Conservation (phyloP, 306 rosid species). For the Clitoria ternatea region DNA sequence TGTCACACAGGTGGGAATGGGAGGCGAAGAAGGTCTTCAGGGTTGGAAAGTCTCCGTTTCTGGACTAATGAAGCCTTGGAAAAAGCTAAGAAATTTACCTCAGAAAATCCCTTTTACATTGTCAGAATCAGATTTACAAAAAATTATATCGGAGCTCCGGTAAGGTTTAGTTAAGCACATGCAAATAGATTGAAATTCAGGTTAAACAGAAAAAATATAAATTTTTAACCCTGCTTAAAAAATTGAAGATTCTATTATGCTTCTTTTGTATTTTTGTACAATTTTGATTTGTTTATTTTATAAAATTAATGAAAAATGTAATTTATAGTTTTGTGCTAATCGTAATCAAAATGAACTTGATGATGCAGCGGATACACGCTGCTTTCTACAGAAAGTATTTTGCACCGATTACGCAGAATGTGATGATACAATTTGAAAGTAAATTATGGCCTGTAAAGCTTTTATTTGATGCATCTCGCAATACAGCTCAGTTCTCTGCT, state of each 20-base stretch:
- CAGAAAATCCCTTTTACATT: neutral
- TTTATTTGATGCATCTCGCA: fast-evolving
- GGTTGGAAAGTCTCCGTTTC: neutral
- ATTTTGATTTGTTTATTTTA: neutral
- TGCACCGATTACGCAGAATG: neutral
- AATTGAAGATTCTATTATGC: neutral
- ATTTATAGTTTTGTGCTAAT: neutral
- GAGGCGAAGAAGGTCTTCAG: neutral
- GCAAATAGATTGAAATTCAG: no score
- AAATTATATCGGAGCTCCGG: neutral
- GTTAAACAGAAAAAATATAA: neutral
- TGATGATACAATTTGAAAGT: neutral
- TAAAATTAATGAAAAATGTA: neutral
- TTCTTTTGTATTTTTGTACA: no score
- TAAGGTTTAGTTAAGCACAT: neutral
- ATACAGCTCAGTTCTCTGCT: neutral
- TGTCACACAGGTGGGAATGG: neutral
- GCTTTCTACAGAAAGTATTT: neutral
- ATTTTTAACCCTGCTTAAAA: neutral
- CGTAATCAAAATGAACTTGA: neutral
- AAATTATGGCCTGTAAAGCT: constrained; percentile 9
- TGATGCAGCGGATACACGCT: neutral
- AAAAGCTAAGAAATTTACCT: neutral
- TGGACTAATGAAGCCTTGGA: neutral
- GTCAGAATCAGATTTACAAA: neutral